phyloP scores from a whole-genome alignment of 768 basidiomycete species.

The Boletales sp. region DNA sequence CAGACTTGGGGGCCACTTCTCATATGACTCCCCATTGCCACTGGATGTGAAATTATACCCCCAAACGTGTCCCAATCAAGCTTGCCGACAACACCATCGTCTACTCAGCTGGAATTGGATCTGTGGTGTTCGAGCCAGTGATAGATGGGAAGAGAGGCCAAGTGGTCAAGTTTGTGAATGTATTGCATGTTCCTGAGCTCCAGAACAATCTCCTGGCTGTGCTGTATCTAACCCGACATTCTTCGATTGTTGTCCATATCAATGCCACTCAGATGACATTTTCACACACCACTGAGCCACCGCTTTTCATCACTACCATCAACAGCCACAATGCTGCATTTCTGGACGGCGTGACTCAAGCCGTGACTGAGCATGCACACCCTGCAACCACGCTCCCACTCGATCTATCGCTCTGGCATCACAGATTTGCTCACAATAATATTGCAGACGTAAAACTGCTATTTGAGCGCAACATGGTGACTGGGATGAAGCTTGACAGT shows the following conservation, averaged over 20 bases:
- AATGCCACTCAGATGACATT: background rate
- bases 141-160: background rate
- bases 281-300: background rate
- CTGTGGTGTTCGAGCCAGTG: conserved; percentile 4
- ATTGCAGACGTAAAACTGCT: conserved; percentile 4
- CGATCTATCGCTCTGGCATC: conserved; percentile 10
- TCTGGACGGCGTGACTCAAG: conserved; percentile 13
- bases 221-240: conserved; percentile 7
- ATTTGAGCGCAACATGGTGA: conserved; percentile 36
- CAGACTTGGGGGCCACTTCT: conserved; percentile 3
- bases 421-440: too few relatives aligned
- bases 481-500: too few relatives aligned
- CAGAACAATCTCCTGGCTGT: conserved; percentile 17
- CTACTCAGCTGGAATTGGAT: background rate
- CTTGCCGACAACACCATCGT: background rate
- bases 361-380: background rate
- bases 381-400: background rate
- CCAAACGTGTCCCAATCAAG: background rate
- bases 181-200: conserved; percentile 18
- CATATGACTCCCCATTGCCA: background rate
- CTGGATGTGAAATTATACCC: background rate
- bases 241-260: conserved; percentile 7
- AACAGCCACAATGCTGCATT: conserved; percentile 16
- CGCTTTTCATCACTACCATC: conserved; percentile 1
- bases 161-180: conserved; percentile 12